These are phyloP conservation scores for Penicillium sp. DNA, from an alignment of 2,329 filamentous ascomycete species.

Conservation along the genomic window DNA sequence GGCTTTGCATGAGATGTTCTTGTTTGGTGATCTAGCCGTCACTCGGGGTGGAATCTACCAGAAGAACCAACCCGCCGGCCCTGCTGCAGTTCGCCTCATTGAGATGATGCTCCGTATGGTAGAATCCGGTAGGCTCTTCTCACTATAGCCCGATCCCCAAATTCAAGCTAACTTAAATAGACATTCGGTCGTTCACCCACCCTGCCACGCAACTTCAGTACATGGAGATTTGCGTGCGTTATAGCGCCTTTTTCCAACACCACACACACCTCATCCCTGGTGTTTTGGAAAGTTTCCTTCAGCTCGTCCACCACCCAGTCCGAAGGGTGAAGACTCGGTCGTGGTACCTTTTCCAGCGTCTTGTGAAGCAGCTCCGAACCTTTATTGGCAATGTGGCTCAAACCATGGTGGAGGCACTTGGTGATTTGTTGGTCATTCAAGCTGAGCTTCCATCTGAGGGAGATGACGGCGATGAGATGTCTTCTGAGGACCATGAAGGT, in stretches of 20 bases:
- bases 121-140: conserved; percentile 61
- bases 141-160: neutral
- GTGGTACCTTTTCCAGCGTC: conserved; percentile 94
- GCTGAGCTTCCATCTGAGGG: conserved; percentile 80
- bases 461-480: conserved; percentile 84
- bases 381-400: conserved; percentile 88
- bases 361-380: conserved; percentile 81
- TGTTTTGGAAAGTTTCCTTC: conserved; percentile 88
- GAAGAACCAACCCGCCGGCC: conserved; percentile 78
- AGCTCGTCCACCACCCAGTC: conserved; percentile 83
- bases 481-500: conserved; percentile 86
- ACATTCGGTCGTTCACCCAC: conserved; percentile 81
- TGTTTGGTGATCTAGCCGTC: conserved; percentile 93
- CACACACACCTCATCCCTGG: conserved; percentile 79
- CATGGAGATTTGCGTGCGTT: conserved; percentile 97
- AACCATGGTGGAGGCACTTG: conserved; percentile 85
- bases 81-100: conserved; percentile 77
- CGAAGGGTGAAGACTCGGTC: conserved; percentile 85
- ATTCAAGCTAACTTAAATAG: neutral
- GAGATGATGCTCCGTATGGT: conserved; percentile 97
- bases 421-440: conserved; percentile 84
- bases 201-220: conserved; percentile 93
- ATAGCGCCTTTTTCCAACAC: conserved; percentile 87
- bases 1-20: conserved; percentile 89
- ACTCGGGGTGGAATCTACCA: conserved; percentile 81